Percentiles rank a stretch among this genome's conserved stretches.
These are phyloP conservation scores for Arthroderma uncinatum DNA, from an alignment of 2,329 filamentous ascomycete genomes.

Conservation along the genomic window DNA sequence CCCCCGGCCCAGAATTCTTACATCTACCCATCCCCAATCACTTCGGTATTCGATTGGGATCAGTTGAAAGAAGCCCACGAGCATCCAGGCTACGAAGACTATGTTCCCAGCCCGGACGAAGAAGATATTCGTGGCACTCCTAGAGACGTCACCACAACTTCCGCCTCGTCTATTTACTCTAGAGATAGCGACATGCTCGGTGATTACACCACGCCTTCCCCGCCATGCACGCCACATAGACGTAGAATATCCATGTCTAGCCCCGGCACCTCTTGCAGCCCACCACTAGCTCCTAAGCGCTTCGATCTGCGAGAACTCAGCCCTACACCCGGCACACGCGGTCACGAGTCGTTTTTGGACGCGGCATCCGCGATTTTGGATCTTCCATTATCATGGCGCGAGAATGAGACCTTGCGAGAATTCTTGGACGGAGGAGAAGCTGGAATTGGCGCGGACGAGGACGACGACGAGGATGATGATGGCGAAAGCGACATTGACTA, in stretches of 20 bases:
- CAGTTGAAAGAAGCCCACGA: not conserved
- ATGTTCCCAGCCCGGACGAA: not conserved
- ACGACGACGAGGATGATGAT: not conserved
- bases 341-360: not conserved
- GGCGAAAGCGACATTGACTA: not conserved
- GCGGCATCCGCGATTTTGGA: conserved; percentile 4
- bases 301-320: not conserved
- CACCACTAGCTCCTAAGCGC: not conserved
- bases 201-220: not conserved
- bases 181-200: not conserved
- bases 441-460: not conserved
- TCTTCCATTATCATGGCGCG: not conserved
- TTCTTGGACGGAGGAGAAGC: not conserved
- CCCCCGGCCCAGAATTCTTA: not conserved
- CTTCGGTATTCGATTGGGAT: not conserved
- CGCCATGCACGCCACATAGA: not conserved
- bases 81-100: not conserved
- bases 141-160: not conserved
- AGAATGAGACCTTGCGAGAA: not conserved
- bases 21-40: not conserved
- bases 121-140: not conserved
- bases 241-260: not conserved
- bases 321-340: not conserved
- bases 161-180: not conserved
- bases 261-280: not conserved